A percentile compares a stretch with the other conserved stretches of the same genome.
phyloP scores from a whole-genome alignment of 345 rosid species.

The Ricinus communis region DNA sequence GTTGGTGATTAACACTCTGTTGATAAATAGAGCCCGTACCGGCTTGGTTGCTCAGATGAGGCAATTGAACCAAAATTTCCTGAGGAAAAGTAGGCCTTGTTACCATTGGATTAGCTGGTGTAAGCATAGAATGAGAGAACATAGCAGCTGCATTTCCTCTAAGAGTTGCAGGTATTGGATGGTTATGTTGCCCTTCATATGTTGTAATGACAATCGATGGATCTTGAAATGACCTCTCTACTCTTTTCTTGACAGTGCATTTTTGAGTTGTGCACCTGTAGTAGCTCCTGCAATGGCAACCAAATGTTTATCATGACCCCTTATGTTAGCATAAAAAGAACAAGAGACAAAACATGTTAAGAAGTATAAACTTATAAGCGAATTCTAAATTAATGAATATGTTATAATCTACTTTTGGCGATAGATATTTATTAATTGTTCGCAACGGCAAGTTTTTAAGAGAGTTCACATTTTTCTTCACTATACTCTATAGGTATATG shows the following conservation, averaged over 20 bases:
- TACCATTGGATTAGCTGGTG: slow-evolving; percentile 27
- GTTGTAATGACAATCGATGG: slow-evolving; percentile 33
- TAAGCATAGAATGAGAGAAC: slow-evolving; percentile 28
- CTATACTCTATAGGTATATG: slow-evolving; percentile 2
- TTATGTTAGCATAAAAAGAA: background rate
- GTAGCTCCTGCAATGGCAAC: slow-evolving; percentile 27
- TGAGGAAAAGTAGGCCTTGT: slow-evolving; percentile 39
- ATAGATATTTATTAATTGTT: background rate
- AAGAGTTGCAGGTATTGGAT: slow-evolving; percentile 28
- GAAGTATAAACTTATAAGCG: background rate
- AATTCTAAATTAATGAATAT: background rate
- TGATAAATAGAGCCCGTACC: slow-evolving; percentile 33
- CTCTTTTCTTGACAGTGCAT: slow-evolving; percentile 34
- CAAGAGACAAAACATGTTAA: background rate
- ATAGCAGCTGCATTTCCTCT: slow-evolving; percentile 36
- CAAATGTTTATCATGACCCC: background rate
- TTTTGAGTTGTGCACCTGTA: slow-evolving; percentile 39
- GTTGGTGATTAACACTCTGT: slow-evolving; percentile 29
- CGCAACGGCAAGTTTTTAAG: background rate
- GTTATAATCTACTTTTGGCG: background rate
- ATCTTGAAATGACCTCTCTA: slow-evolving; percentile 34
- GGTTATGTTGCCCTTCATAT: slow-evolving; percentile 36
- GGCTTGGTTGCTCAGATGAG: slow-evolving; percentile 10
- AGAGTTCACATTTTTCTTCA: slow-evolving; percentile 5
- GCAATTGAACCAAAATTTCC: slow-evolving; percentile 34